phyloP scores from a whole-genome alignment of 2,329 filamentous ascomycete genomes.

The Xylariales sp. region DNA sequence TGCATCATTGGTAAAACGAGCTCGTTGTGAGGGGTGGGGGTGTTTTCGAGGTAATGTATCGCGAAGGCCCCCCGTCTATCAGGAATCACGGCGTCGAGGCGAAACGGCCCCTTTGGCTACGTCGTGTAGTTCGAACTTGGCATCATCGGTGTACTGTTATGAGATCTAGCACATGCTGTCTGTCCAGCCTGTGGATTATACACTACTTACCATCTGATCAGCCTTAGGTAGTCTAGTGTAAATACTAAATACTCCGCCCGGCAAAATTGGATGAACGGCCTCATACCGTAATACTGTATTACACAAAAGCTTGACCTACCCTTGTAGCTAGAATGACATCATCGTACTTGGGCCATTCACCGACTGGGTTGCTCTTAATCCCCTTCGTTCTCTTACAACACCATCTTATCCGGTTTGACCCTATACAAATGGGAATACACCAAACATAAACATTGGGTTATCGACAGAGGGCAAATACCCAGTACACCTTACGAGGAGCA shows the following conservation, averaged over 20 bases:
- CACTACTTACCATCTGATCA: too few relatives aligned
- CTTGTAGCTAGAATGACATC: slow-evolving; percentile 1
- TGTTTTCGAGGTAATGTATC: neutral
- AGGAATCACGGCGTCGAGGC: neutral
- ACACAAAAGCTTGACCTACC: neutral
- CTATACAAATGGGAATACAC: too few relatives aligned
- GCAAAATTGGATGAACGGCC: slow-evolving; percentile 4
- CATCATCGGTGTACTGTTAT: neutral
- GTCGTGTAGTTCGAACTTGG: neutral
- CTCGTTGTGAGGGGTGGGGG: neutral
- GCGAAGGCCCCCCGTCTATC: slow-evolving; percentile 1
- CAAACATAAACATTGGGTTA: too few relatives aligned
- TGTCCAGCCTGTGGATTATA: neutral
- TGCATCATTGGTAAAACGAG: neutral
- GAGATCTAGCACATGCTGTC: neutral
- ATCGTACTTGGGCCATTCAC: neutral
- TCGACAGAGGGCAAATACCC: too few relatives aligned
- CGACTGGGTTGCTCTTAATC: neutral
- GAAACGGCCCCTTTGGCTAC: neutral
- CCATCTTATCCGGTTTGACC: neutral
- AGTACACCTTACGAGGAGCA: too few relatives aligned
- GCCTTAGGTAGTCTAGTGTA: too few relatives aligned
- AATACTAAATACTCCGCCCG: neutral
- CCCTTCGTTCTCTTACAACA: neutral
- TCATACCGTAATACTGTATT: neutral